A percentile compares a stretch with the other conserved stretches of the same genome.
phyloP scores from a whole-genome alignment of 2,329 filamentous ascomycete genomes.

The Zymoseptoria ardabiliae region DNA sequence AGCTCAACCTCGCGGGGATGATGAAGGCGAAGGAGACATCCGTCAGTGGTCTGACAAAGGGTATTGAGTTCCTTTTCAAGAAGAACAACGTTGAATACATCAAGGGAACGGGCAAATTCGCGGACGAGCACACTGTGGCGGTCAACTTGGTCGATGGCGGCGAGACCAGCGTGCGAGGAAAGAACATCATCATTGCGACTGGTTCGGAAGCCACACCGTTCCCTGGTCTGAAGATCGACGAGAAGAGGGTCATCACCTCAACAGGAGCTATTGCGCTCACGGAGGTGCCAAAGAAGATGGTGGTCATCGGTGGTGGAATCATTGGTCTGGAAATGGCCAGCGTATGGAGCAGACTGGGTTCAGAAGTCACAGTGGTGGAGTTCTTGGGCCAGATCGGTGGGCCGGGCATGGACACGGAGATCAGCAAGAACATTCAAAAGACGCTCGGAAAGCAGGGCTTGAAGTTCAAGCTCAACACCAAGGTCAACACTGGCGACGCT shows the following conservation, averaged over 20 bases:
- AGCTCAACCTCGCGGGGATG: constrained; percentile 88
- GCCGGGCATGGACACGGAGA: constrained; percentile 92
- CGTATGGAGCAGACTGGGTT: constrained; percentile 89
- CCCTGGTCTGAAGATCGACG: constrained; percentile 89
- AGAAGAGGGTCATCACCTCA: constrained; percentile 95
- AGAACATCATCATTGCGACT: constrained; percentile 98
- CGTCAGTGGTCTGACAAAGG: constrained; percentile 83
- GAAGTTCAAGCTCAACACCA: constrained; percentile 96
- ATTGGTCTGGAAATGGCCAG: constrained; percentile 98
- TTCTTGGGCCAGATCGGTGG: constrained; percentile 95
- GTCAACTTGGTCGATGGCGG: constrained; percentile 86
- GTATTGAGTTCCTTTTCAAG: constrained; percentile 96
- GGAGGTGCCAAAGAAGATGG: constrained; percentile 90
- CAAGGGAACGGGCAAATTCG: constrained; percentile 60
- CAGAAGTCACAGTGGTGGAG: constrained; percentile 95
- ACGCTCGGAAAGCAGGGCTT: constrained; percentile 92
- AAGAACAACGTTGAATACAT: constrained; percentile 99
- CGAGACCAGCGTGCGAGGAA: constrained; percentile 76
- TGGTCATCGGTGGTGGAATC: constrained; percentile 96
- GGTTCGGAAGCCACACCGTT: constrained; percentile 94
- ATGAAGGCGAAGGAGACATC: constrained; percentile 98
- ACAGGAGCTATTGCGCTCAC: constrained; percentile 86
- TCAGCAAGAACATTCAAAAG: constrained; percentile 87
- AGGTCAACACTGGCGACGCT: constrained; percentile 80
- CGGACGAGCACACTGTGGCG: constrained; percentile 73